These are phyloP conservation scores for Emericellopsis atlantica DNA, from an alignment of 2,329 filamentous ascomycete genomes.

Conservation along the genomic window DNA sequence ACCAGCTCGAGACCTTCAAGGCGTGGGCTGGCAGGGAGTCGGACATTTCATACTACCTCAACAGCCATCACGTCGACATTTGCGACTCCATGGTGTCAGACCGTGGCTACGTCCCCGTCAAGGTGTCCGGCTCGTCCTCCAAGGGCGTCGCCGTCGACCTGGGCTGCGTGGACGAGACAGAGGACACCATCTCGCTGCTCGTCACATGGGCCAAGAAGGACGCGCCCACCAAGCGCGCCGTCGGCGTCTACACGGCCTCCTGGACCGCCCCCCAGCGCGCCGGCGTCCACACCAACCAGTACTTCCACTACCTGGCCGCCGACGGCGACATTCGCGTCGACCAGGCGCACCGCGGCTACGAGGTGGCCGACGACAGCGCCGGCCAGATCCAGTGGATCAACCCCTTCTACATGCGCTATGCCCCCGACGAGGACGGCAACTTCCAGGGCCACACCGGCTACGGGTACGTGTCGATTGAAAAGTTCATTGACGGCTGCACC, in stretches of 20 bases:
- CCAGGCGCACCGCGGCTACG: conserved; percentile 89
- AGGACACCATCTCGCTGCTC: conserved; percentile 86
- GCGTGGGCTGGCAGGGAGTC: conserved; percentile 86
- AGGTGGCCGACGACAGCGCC: conserved; percentile 71
- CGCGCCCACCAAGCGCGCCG: conserved; percentile 59
- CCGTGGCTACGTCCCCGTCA: conserved; percentile 60
- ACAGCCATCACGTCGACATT: conserved; percentile 88
- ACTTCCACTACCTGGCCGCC: conserved; percentile 86
- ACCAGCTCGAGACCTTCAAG: conserved; percentile 86
- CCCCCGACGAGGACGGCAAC: conserved; percentile 88
- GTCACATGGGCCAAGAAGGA: conserved; percentile 75
- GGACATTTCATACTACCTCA: conserved; percentile 93
- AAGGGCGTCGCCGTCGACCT: conserved; percentile 67
- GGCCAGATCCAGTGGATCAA: conserved; percentile 76
- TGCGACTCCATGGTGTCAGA: conserved; percentile 80
- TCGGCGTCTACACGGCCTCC: conserved; percentile 83
- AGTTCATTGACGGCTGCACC: conserved; percentile 81
- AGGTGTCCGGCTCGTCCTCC: conserved; percentile 65
- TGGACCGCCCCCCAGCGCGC: conserved; percentile 91
- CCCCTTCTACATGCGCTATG: conserved; percentile 92
- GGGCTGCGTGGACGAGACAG: conserved; percentile 69
- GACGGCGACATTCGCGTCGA: conserved; percentile 80
- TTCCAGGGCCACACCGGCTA: conserved; percentile 87
- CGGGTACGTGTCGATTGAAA: conserved; percentile 89
- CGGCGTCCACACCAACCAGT: conserved; percentile 92